Evolutionary conservation across 2,329 filamentous ascomycete species (phyloP).

Genomic region (Parascedosporium putredinis): DNA sequence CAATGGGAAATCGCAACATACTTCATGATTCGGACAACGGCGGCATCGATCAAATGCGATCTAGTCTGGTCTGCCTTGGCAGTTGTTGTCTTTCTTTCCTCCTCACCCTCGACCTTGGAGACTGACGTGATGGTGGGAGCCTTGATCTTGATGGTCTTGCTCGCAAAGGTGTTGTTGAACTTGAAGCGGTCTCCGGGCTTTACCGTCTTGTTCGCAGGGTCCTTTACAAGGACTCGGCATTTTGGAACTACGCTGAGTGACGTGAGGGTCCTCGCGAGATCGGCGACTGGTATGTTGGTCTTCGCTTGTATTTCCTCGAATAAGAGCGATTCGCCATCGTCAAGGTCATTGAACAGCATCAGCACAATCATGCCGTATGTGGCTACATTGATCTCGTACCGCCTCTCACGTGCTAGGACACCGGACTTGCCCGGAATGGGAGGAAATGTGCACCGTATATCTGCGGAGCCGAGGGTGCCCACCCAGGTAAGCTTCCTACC

Average conservation of each 20-base stretch:
- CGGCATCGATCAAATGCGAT: constrained; percentile 62
- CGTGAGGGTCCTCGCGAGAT: constrained; percentile 68
- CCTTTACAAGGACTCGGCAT: constrained; percentile 69
- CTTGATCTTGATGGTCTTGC: constrained; percentile 79
- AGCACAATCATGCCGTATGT: constrained; percentile 90
- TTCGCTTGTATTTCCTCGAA: constrained; percentile 73
- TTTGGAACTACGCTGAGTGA: constrained; percentile 77
- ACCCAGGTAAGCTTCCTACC: constrained; percentile 84
- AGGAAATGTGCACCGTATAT: constrained; percentile 72
- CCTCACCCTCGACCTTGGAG: constrained; percentile 73
- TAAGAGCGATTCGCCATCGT: constrained; percentile 36
- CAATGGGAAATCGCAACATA: constrained; percentile 34
- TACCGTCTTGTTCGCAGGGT: constrained; percentile 67
- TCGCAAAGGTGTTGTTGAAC: constrained; percentile 74
- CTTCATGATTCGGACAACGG: constrained; percentile 79
- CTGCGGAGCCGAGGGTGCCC: constrained; percentile 62
- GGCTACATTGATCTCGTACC: constrained; percentile 84
- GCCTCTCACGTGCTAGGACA: constrained; percentile 50
- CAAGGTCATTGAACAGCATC: constrained; percentile 76
- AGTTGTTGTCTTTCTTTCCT: constrained; percentile 60
- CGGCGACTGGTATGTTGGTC: constrained; percentile 66
- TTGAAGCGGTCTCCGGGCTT: constrained; percentile 68
- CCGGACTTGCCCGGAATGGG: constrained; percentile 59
- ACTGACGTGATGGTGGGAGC: constrained; percentile 72
- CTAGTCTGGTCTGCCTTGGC: constrained; percentile 65